Conservation (phyloP, 2,329 filamentous ascomycete species). For the Zymoseptoria pseudotritici region DNA sequence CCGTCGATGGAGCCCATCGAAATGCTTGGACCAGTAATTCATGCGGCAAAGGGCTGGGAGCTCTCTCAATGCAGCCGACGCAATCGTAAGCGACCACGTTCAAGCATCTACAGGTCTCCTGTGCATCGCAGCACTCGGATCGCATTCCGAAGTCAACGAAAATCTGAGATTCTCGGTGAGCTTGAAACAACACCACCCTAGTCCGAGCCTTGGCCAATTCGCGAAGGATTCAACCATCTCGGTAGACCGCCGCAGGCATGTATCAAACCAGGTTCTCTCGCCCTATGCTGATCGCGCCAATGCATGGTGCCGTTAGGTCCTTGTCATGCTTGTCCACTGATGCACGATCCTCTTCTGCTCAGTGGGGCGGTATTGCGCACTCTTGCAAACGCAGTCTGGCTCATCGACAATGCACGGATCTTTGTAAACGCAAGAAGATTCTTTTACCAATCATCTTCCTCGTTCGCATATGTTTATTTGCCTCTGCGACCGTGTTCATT, state of each 20-base stretch:
- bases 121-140: not conserved
- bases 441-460: not conserved
- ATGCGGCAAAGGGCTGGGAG: not conserved
- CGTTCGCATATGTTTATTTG: not conserved
- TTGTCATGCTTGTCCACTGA: not conserved
- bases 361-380: not conserved
- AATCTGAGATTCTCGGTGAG: not conserved
- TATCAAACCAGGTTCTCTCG: not conserved
- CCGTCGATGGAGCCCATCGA: not conserved
- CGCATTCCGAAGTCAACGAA: not conserved
- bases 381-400: not conserved
- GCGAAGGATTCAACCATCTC: not conserved
- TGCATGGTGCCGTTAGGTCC: not conserved
- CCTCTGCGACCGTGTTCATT: not conserved
- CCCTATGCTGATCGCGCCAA: not conserved
- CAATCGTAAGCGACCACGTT: not conserved
- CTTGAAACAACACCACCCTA: not conserved
- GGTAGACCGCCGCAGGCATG: not conserved
- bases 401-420: not conserved
- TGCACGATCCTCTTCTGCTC: not conserved
- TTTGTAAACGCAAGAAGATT: not conserved
- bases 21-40: not conserved
- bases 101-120: not conserved
- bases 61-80: not conserved
- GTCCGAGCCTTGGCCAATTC: not conserved